Percentiles rank a stretch among this genome's conserved stretches.
phyloP scores from a whole-genome alignment of 495 filamentous ascomycete genomes.

The Neurospora pannonica region DNA sequence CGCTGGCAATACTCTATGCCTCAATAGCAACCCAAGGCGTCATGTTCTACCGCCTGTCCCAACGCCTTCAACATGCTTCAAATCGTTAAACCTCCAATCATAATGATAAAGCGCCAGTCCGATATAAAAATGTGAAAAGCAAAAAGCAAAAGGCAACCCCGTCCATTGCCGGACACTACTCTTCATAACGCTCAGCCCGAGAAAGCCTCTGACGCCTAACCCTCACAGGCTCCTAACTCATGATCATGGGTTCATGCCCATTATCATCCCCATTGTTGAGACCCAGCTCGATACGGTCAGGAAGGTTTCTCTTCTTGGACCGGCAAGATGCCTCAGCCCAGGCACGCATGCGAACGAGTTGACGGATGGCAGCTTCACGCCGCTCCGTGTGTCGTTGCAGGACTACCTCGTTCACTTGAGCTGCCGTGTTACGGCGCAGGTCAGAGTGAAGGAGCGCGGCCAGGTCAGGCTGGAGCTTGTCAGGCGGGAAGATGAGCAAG shows the following conservation, averaged over 20 bases:
- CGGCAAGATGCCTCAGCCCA: constrained; percentile 78
- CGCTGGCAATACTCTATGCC: background rate
- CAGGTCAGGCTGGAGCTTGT: constrained; percentile 63
- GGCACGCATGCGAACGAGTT: constrained; percentile 67
- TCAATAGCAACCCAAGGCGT: background rate
- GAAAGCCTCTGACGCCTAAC: background rate
- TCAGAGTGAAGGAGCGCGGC: constrained; percentile 66
- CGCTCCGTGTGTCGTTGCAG: constrained; percentile 58
- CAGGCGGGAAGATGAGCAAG: constrained; percentile 72
- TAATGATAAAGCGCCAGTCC: background rate
- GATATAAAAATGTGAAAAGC: background rate
- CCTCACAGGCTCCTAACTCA: constrained; percentile 8
- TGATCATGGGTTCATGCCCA: constrained; percentile 54
- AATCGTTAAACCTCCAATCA: background rate
- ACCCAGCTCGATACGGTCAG: constrained; percentile 61
- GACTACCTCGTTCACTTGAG: constrained; percentile 79
- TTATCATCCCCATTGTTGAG: constrained; percentile 43
- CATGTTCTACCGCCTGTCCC: background rate
- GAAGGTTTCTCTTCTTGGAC: constrained; percentile 64
- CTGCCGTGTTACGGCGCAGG: constrained; percentile 73
- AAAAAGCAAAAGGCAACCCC: background rate
- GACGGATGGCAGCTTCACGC: constrained; percentile 69
- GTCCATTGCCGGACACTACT: background rate
- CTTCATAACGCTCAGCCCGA: background rate
- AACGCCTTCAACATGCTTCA: background rate